Base-by-base conservation (phyloP, 2,329 filamentous ascomycete genomes). In the Allantophomopsis lycopodina region DNA sequence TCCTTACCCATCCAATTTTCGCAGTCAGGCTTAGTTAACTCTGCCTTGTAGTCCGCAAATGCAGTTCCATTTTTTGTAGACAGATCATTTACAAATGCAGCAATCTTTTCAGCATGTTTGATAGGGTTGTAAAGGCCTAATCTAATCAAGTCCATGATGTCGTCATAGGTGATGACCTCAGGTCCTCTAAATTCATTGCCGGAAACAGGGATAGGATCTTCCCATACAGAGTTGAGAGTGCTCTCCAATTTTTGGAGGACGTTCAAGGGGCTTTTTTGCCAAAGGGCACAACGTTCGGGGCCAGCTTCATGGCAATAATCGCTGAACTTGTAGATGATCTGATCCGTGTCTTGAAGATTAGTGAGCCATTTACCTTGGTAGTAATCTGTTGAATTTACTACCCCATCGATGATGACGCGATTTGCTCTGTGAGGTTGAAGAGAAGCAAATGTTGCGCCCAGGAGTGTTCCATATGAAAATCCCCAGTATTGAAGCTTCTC, bases 401-500 rank as follows among this genome's bases (percentile, higher is more conserved):
- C 39, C 2, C 47, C 48, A 32, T 50, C 48, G n/a, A 45, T 20
- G 3, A 66, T 50, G 18, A 67, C 44, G 13, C 64, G 57, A 0
- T 57, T 59, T 7, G 67, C 50, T 17, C 55, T 48, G 5, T 51
- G 51, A 2, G 62, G 62, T 40, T 58, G 61, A 55, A 63, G 56
- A 2, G 58, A 58, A 14, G 61, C 61, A 40, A 66, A 64, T 2
- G 56, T 61, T 32, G 58, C 58, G 2, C 61, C 61, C 6, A 64
- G 50, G 7, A 60, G 46, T 2, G 59, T 63, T 5, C 62, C 62
- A 43, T 71, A 71, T 3, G 64, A 68, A 32, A 68, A 60, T 0
- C 68, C 66, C 54, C 65, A 61, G 46, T 69, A 71, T 45, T 62
- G 60, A 17, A 70, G 46, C 44, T 52, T 52, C 40, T 48, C 49